Conservation (phyloP, 352 stramenopile genomes). For the Pythium oligandrum region DNA sequence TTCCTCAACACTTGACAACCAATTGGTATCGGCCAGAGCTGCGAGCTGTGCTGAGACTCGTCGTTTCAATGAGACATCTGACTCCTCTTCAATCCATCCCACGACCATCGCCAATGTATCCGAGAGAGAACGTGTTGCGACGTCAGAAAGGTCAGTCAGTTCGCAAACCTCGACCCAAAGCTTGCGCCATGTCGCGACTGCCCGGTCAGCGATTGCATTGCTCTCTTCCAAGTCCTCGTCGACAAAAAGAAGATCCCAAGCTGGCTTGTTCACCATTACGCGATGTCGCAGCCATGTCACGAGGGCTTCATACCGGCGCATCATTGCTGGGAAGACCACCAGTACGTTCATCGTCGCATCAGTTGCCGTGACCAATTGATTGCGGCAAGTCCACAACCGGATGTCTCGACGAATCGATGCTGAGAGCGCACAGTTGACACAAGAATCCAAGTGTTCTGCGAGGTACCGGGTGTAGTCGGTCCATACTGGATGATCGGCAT, state of each 20-base stretch:
- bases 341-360: not conserved
- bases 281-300: constrained; percentile 2
- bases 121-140: no score
- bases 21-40: constrained; percentile 36
- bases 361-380: constrained; percentile 1
- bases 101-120: constrained; percentile 13
- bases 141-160: no score
- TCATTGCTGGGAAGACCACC: constrained; percentile 7
- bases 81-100: constrained; percentile 43
- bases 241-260: constrained; percentile 23
- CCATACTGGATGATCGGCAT: constrained; percentile 1
- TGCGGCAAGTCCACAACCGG: not conserved
- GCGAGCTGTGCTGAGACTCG: constrained; percentile 43
- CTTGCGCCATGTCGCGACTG: no score
- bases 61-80: constrained; percentile 22
- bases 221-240: constrained; percentile 13
- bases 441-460: constrained; percentile 5
- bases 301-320: constrained; percentile 4
- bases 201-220: constrained; percentile 17
- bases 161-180: no score
- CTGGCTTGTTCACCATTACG: not conserved
- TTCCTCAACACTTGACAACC: constrained; percentile 11
- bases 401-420: not conserved
- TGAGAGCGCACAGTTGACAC: not conserved
- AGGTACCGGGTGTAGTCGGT: constrained; percentile 12